A percentile compares a stretch with the other conserved stretches of the same genome.
Conservation (phyloP, 176 grass and related monocot species). For the Hordeum marinum region DNA sequence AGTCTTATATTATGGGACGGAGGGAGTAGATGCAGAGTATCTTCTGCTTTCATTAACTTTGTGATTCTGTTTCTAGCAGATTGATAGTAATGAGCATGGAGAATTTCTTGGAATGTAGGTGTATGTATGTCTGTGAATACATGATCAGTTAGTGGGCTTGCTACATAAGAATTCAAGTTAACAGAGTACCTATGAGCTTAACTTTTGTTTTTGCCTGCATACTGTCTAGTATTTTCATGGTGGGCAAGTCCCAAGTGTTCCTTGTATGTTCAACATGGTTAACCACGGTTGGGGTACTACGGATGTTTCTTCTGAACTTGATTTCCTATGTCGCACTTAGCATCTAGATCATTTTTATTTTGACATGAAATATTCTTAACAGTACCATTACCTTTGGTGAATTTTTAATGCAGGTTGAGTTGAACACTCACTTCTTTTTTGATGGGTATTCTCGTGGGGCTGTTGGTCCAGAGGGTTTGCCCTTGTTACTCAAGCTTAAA, state of each 20-base stretch:
- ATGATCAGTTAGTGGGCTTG: background rate
- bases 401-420: slow-evolving; percentile 30
- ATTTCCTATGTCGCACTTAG: background rate
- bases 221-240: background rate
- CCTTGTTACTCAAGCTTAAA: slow-evolving; percentile 75
- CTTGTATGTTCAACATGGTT: background rate
- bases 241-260: background rate
- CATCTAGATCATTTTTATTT: background rate
- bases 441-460: slow-evolving; percentile 51
- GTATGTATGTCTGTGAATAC: background rate
- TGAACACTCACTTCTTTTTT: slow-evolving; percentile 74
- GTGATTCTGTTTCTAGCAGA: background rate
- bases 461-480: slow-evolving; percentile 27
- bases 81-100: background rate
- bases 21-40: background rate
- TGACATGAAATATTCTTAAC: background rate
- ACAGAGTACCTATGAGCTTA: background rate
- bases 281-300: background rate
- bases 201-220: background rate
- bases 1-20: no score
- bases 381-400: background rate
- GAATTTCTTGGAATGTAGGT: background rate
- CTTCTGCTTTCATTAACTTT: background rate
- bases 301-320: background rate
- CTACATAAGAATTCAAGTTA: background rate